phyloP scores from a whole-genome alignment of 805 yeast species.

The Debaryomyces tyrocola region DNA sequence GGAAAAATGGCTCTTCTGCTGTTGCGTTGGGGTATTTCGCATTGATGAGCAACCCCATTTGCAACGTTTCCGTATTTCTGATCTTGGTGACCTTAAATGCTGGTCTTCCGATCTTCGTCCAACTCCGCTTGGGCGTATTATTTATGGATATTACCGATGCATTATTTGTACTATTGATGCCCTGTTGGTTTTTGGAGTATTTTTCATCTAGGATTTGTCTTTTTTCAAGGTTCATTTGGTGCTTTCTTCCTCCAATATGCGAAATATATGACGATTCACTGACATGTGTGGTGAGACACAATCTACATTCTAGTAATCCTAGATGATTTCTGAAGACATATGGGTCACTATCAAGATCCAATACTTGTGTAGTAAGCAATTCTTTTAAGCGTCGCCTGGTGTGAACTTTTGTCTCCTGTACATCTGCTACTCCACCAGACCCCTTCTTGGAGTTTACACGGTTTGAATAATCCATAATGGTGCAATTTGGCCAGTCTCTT shows the following conservation, averaged over 20 bases:
- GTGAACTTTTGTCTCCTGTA: conserved; percentile 65
- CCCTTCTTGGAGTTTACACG: conserved; percentile 91
- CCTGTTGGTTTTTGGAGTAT: conserved; percentile 18
- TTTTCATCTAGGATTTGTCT: conserved; percentile 45
- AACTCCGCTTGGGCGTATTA: conserved; percentile 45
- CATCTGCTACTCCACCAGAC: conserved; percentile 84
- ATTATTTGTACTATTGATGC: neutral
- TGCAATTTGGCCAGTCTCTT: neutral
- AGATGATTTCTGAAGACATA: conserved; percentile 79
- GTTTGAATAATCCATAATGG: conserved; percentile 79
- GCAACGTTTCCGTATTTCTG: conserved; percentile 56
- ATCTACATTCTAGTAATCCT: conserved; percentile 81
- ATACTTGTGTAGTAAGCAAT: conserved; percentile 50
- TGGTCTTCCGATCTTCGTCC: conserved; percentile 72
- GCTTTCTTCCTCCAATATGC: conserved; percentile 84
- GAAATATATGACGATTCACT: conserved; percentile 79
- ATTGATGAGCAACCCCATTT: conserved; percentile 65
- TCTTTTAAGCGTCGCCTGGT: conserved; percentile 67
- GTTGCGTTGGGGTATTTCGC: conserved; percentile 54
- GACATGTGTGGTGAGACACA: conserved; percentile 81
- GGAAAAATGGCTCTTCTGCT: conserved; percentile 57
- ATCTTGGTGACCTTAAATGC: conserved; percentile 66
- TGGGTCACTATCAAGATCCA: conserved; percentile 67
- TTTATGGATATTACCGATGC: conserved; percentile 28
- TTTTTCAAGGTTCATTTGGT: conserved; percentile 68